Base-by-base conservation (phyloP, 148 eudicot genomes). In the Nepenthes mirabilis region DNA sequence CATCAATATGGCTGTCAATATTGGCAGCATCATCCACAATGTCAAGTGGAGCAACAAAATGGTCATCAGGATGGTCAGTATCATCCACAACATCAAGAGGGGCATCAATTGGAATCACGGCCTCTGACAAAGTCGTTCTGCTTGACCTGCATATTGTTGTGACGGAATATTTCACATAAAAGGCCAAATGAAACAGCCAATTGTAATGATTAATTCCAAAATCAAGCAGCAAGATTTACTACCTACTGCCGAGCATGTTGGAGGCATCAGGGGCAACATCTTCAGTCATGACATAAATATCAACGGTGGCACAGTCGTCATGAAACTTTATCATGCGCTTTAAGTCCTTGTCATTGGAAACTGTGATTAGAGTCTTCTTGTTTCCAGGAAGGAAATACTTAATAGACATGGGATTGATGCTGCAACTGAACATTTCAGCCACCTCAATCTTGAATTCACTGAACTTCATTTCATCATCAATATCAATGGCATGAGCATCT, bases 401-500 rank as follows among this genome's bases (percentile, higher is more conserved):
- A 51, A 87, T 66, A 34, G 84, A 68, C 73, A 85, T 60, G 35
- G 73, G 61, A 70, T 65, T 64, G 36, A 62, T 59, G 51, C 68
- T 65, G 78, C 75, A 78, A 61, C 73, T 83, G 59, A 88, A 91
- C 97, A 91, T 79, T 73, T 91, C 97, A 11, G 84, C 80, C 34
- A 91, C 79, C 83, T 91, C 97, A 75, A 65, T 48, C 66, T 72
- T 79, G 68, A 91, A 83, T 45, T 76, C 78, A 33, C 72, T 64
- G 56, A 74, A 85, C 55, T 81, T 82, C 81, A 82, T 73, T 61
- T 78, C 66, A 14, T 76, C 84, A 55, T 82, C 83, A 45, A 91
- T 80, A 62, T 88, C 93, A 80, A 91, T 85, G 47, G 97, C 97
- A 78, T 88, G 97, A 67, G 97, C 97, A 72, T 91, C 97, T 49